Percentiles rank a stretch among this genome's conserved stretches.
Evolutionary conservation across 1,139 yeast genomes (phyloP).

Genomic region (Lizanozyma gosingica): DNA sequence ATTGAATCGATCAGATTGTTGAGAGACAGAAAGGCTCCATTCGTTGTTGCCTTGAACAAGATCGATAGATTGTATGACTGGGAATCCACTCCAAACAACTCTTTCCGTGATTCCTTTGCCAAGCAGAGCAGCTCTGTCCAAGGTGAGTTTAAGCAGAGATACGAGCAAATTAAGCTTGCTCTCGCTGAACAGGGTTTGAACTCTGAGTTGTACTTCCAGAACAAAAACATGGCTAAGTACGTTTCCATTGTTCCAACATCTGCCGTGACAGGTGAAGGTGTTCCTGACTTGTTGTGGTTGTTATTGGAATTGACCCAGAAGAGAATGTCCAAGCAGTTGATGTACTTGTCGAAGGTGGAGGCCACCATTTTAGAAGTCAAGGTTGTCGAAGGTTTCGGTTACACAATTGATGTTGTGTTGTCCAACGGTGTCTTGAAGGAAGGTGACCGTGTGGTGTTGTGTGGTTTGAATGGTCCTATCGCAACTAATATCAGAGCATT

Average conservation of each 20-base stretch:
- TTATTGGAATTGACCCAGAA: slow-evolving; percentile 91
- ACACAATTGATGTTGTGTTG: slow-evolving; percentile 93
- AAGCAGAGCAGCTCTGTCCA: slow-evolving; percentile 79
- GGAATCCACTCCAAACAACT: slow-evolving; percentile 82
- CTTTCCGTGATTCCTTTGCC: slow-evolving; percentile 89
- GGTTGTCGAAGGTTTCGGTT: slow-evolving; percentile 98
- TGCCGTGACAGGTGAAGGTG: slow-evolving; percentile 99
- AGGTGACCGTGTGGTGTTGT: slow-evolving; percentile 90
- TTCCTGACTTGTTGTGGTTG: slow-evolving; percentile 96
- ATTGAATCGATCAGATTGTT: slow-evolving; percentile 85
- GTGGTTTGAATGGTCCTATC: slow-evolving; percentile 98
- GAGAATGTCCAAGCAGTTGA: slow-evolving; percentile 98
- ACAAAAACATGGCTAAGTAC: slow-evolving; percentile 84
- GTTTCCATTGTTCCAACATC: slow-evolving; percentile 98
- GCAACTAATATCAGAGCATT: slow-evolving; percentile 96
- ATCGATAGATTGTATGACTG: slow-evolving; percentile 96
- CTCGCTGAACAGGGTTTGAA: slow-evolving; percentile 97
- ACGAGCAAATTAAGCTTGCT: slow-evolving; percentile 77
- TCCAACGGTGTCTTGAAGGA: slow-evolving; percentile 92
- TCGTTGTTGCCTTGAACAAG: slow-evolving; percentile 92
- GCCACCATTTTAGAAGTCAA: slow-evolving; percentile 97
- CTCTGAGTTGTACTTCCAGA: slow-evolving; percentile 92
- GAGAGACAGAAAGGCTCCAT: slow-evolving; percentile 96
- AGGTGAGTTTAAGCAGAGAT: slow-evolving; percentile 85
- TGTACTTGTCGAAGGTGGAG: slow-evolving; percentile 88